A percentile compares a stretch with the other conserved stretches of the same genome.
phyloP scores from a whole-genome alignment of 176 grass and related monocot species.

The Alloteropsis semialata region DNA sequence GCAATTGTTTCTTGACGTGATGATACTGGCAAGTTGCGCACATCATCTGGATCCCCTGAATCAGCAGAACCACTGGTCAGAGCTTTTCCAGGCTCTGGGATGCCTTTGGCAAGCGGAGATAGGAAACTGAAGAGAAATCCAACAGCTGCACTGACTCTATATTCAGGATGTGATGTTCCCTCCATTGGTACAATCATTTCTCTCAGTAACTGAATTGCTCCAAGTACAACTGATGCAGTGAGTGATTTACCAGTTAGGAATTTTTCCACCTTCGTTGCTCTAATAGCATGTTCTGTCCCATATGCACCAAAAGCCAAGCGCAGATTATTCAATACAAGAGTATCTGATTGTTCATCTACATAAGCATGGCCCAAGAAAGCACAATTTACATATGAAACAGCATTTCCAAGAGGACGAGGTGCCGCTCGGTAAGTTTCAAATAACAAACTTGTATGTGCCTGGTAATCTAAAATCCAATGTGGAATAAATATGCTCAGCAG shows the following conservation, averaged over 20 bases:
- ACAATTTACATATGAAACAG: slow-evolving; percentile 67
- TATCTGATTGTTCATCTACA: slow-evolving; percentile 30
- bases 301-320: slow-evolving; percentile 71
- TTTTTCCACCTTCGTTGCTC: slow-evolving; percentile 65
- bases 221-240: slow-evolving; percentile 46
- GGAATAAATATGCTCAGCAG: slow-evolving; percentile 72
- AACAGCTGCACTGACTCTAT: slow-evolving; percentile 71
- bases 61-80: neutral
- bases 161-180: slow-evolving; percentile 57
- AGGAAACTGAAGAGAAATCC: slow-evolving; percentile 76
- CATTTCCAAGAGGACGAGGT: slow-evolving; percentile 75
- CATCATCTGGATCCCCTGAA: slow-evolving; percentile 20
- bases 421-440: slow-evolving; percentile 74
- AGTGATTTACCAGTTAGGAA: slow-evolving; percentile 50
- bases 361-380: slow-evolving; percentile 48
- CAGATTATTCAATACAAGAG: slow-evolving; percentile 42
- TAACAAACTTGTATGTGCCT: neutral
- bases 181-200: slow-evolving; percentile 58
- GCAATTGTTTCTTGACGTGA: slow-evolving; percentile 35
- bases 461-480: slow-evolving; percentile 27
- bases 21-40: slow-evolving; percentile 31
- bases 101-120: slow-evolving; percentile 42
- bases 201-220: slow-evolving; percentile 47
- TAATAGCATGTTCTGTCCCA: slow-evolving; percentile 69
- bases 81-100: slow-evolving; percentile 34